phyloP scores from a whole-genome alignment of 768 basidiomycete species.

The Lanmaoa pseudosensibilis region DNA sequence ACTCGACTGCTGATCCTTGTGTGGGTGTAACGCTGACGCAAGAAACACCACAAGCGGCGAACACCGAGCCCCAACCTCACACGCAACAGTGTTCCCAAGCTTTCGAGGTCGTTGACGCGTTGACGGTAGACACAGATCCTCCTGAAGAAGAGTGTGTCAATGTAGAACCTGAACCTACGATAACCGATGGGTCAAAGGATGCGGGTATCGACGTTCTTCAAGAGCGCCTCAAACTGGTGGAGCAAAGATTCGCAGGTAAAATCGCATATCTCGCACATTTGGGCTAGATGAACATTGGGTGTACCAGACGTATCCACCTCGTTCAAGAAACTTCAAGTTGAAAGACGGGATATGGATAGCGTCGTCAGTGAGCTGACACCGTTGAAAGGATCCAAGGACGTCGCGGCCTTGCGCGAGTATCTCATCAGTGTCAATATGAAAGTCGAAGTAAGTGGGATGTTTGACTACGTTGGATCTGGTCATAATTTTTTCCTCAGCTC shows the following conservation, averaged over 20 bases:
- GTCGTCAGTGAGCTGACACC: slow-evolving; percentile 73
- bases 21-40: not conserved
- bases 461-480: not conserved
- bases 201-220: slow-evolving; percentile 57
- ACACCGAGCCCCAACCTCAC: not conserved
- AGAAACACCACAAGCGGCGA: not conserved
- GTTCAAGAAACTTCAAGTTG: slow-evolving; percentile 72
- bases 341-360: slow-evolving; percentile 66
- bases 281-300: not conserved
- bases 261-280: not conserved
- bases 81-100: not conserved
- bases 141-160: not conserved
- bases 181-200: slow-evolving; percentile 4
- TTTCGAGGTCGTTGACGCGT: not conserved
- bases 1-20: not conserved
- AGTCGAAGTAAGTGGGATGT: slow-evolving; percentile 55
- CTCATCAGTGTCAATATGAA: slow-evolving; percentile 66
- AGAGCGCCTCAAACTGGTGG: slow-evolving; percentile 65
- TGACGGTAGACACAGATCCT: not conserved
- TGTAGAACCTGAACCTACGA: not conserved
- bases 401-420: slow-evolving; percentile 69
- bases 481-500: slow-evolving; percentile 40
- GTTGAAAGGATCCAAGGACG: slow-evolving; percentile 62
- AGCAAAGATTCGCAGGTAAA: slow-evolving; percentile 75
- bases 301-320: slow-evolving; percentile 73